These are phyloP conservation scores for Ascomycota sp. DNA, from an alignment of 2,329 filamentous ascomycete genomes.

Conservation along the genomic window DNA sequence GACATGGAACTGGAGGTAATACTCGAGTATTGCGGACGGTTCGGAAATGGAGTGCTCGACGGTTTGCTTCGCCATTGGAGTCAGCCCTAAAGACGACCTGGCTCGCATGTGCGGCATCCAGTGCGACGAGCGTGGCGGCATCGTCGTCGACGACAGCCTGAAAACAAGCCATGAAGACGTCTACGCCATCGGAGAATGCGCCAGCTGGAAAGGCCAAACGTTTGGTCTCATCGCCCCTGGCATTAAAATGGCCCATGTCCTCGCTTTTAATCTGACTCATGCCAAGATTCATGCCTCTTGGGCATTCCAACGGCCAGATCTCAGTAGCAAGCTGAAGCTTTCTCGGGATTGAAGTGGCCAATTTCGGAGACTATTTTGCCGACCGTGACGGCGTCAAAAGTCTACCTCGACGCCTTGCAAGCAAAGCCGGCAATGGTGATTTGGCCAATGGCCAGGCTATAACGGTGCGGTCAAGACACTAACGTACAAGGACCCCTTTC, in stretches of 20 bases:
- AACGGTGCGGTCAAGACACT: conserved; percentile 46
- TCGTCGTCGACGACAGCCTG: conserved; percentile 47
- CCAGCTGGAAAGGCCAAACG: conserved; percentile 71
- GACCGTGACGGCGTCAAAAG: conserved; percentile 64
- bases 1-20: conserved; percentile 64
- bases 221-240: conserved; percentile 81
- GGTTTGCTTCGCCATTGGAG: conserved; percentile 78
- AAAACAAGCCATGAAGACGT: conserved; percentile 51
- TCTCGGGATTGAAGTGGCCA: conserved; percentile 76
- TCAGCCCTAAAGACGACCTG: conserved; percentile 61
- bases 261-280: conserved; percentile 79
- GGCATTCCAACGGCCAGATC: conserved; percentile 59
- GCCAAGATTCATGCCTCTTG: conserved; percentile 50
- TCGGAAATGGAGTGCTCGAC: conserved; percentile 58
- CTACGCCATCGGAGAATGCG: conserved; percentile 81
- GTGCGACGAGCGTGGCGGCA: conserved; percentile 53
- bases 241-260: conserved; percentile 80
- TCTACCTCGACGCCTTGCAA: conserved; percentile 38
- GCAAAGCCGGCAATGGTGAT: conserved; percentile 5
- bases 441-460: background rate
- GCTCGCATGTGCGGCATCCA: conserved; percentile 49
- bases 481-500: conserved; percentile 77
- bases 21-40: conserved; percentile 68
- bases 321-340: conserved; percentile 89
- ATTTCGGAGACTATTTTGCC: conserved; percentile 86